Base-by-base conservation (phyloP, 495 filamentous ascomycete species). In the Penicillium odoratum region DNA sequence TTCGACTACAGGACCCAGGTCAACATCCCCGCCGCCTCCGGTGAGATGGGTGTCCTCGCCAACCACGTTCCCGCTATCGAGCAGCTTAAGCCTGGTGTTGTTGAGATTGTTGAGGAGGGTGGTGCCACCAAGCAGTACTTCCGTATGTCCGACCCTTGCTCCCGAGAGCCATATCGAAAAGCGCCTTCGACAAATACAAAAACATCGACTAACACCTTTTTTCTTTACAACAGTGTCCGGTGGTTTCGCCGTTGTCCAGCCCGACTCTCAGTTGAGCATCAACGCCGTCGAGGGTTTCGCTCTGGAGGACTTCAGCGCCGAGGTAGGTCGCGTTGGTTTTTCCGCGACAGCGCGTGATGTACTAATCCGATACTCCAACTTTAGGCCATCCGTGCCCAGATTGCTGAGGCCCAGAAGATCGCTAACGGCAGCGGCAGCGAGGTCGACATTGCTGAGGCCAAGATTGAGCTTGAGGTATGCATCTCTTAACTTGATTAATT, bases 41-140 rank as follows among this genome's bases (percentile, higher is more conserved):
- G 94, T 68, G 95, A 97, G 68, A 99, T 99, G 94, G 94, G 94
- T 88, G 84, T 99, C 62, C 89, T 99, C 66, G 94, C 94, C 74
- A 92, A 93, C 82, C 94, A 99, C 85, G 95, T 99, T 63, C 93
- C 94, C 46, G 93, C 94, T 49, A 97, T 99, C 68, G 94, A 99
- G 83, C 94, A 99, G 83, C 83, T 99, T 73, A 95, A 93, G 83
- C 92, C 94, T 50, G 94, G 94, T 66, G 77, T 98, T 59, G 83
- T 99, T 62, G 94, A 98, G 79, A 81, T 99, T 64, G 86, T 98
- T 65, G 94, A 98, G 82, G 94, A 99, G 84, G 84, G 80, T 67
- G 81, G 86, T 64, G 88, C 90, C 70, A 96, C 75, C 90, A 97
- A 98, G 86, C 90, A 94, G 75, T 98, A 91, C 81, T 99, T 98